Evolutionary conservation across 495 filamentous ascomycete species (phyloP), one percentile per base, ranked within the genome.

Genomic region (Cryomyces minteri): DNA sequence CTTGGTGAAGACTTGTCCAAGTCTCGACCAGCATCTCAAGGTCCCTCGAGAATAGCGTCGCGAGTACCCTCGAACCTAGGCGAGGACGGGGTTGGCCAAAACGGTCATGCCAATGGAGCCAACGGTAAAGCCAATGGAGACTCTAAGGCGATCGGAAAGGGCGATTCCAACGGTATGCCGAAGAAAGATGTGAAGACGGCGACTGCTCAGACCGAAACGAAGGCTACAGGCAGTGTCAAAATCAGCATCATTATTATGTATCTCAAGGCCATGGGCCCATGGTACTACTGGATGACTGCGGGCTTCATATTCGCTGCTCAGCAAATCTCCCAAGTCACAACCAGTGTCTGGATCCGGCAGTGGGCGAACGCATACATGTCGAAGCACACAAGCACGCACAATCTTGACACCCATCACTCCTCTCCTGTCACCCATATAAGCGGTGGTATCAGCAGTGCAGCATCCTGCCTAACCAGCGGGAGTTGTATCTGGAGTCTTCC

Each of bases 291-390:
- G 92, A 55, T 80, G 39, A 54, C 77, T 40, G 82, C 88, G 18
- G 58, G 77, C 18, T 41, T 74, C 0, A 73, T 84, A 38, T 96
- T 99, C 56, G 72, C 66, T 10, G 62, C 78, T 40, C 84, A 94
- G 56, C 88, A 96, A 57, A 52, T 92, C 30, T 79, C 79, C 12
- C 79, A 79, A 9, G 82, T 96, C 10, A 82, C 81, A 7, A 86
- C 83, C 12, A 93, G 83, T 52, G 59, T 96, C 36, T 99, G 92
- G 92, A 92, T 99, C 51, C 74, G 84, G 52, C 69, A 88, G 54
- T 99, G 92, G 92, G 74, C 77, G 29, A 80, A 81, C 46, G 64
- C 73, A 5, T 81, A 82, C 51, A 47, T 52, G 4, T 45, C 48
- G 8, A 49, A 55, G 29, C 45, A 53, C 32, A 59, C 31, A 57